These are phyloP conservation scores for Paraphaeosphaeria minitans DNA, from an alignment of 2,329 filamentous ascomycete genomes.

Conservation along the genomic window DNA sequence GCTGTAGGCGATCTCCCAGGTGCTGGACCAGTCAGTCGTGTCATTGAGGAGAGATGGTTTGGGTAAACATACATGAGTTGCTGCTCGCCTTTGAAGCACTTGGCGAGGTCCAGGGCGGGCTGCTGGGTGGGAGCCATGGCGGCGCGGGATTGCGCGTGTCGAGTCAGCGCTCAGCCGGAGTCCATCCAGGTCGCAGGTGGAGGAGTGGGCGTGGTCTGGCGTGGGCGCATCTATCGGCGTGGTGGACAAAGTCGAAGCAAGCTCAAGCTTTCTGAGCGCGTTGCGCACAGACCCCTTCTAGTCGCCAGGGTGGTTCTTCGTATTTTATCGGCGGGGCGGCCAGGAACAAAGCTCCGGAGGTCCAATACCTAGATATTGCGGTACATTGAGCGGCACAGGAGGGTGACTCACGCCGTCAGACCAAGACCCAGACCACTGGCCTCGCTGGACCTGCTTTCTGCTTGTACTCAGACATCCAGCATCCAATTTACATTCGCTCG, in stretches of 20 bases:
- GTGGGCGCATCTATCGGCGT: conserved; percentile 5
- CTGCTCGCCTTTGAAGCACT: conserved; percentile 80
- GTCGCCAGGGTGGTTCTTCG: too few relatives aligned
- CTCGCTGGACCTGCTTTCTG: neutral
- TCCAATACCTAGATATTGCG: neutral
- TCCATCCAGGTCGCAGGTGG: conserved; percentile 35
- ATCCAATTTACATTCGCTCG: neutral
- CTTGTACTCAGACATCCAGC: neutral
- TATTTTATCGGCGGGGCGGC: conserved; percentile 2
- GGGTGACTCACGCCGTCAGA: conserved; percentile 12
- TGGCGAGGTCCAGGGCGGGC: conserved; percentile 74
- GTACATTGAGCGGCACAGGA: neutral
- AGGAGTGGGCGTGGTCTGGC: conserved; percentile 28
- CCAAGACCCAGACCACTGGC: neutral
- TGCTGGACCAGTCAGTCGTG: conserved; percentile 57
- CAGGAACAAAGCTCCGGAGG: conserved; percentile 11
- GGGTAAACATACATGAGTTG: conserved; percentile 72
- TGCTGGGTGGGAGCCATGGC: conserved; percentile 42
- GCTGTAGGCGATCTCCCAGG: conserved; percentile 63
- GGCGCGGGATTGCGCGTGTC: conserved; percentile 42
- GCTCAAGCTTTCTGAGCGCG: conserved; percentile 14
- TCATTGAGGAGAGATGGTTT: neutral
- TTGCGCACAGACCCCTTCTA: conserved; percentile 5
- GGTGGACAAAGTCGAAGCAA: neutral
- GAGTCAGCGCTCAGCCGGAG: conserved; percentile 33